Percentiles rank a stretch among this genome's conserved stretches.
These are phyloP conservation scores for Collybia sordida DNA, from an alignment of 768 basidiomycete species.

Conservation along the genomic window DNA sequence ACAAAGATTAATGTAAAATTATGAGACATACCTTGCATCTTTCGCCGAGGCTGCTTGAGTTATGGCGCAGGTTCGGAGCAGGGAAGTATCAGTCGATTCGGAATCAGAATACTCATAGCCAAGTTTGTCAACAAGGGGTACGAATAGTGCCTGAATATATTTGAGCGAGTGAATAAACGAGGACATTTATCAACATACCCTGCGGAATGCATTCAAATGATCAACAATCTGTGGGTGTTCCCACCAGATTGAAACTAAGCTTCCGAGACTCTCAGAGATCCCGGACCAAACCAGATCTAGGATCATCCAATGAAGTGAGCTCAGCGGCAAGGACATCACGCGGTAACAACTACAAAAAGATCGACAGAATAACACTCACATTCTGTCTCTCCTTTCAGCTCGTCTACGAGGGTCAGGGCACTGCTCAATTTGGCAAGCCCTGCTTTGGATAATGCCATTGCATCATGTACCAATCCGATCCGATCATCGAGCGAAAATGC, in stretches of 20 bases:
- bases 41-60: conserved; percentile 37
- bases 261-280: conserved; percentile 54
- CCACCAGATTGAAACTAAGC: conserved; percentile 76
- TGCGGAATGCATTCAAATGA: conserved; percentile 58
- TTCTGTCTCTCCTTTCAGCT: conserved; percentile 74
- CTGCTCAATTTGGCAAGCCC: conserved; percentile 78
- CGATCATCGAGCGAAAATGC: conserved; percentile 82
- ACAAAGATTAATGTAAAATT: too few species aligned
- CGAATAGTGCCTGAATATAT: conserved; percentile 54
- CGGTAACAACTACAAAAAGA: too few species aligned
- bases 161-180: not conserved
- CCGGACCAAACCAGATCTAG: conserved; percentile 82
- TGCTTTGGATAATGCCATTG: conserved; percentile 76
- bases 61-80: conserved; percentile 77
- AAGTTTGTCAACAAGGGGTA: conserved; percentile 73
- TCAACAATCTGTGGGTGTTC: conserved; percentile 60
- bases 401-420: conserved; percentile 69
- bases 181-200: conserved; percentile 36
- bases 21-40: conserved; percentile 21
- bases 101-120: conserved; percentile 71
- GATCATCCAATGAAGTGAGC: not conserved
- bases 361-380: conserved; percentile 40
- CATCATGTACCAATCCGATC: conserved; percentile 85
- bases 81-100: conserved; percentile 68
- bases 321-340: too few species aligned